Base-by-base conservation (phyloP, 225 moss, liverwort and hornwort genomes). In the Asterella californica region DNA sequence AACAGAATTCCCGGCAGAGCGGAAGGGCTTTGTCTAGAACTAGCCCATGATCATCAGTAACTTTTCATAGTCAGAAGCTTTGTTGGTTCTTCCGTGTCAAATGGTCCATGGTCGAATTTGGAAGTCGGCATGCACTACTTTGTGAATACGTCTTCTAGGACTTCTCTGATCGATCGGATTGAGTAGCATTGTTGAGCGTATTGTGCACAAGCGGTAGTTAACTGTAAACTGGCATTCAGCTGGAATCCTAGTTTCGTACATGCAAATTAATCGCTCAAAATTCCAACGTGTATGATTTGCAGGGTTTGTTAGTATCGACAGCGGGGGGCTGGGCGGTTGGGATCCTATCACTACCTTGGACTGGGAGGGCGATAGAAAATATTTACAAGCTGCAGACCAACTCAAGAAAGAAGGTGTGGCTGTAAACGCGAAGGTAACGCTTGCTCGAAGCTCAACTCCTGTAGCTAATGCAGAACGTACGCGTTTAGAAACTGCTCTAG, bases 241-340 rank as follows among this genome's bases (percentile, higher is more conserved):
- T 54, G 14, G 12, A 54, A 30, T 65, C 0, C 30, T 29, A 6
- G 32, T 5, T 30, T 12, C n/a, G 33, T 12, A 65, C 22, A 30
- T 65, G 15, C 10, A 22, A 14, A 9, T 7, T 6, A 27, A 11
- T 30, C 0, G 32, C 64, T 65, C 32, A 14, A 30, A 32, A 65
- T 10, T 30, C 30, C 30, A 6, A 6, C 2, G 67, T 3, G 5
- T 17, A 19, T 37, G 36, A 2, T 29, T 32, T n/a, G 55, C 75
- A 75, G 75, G 54, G 17, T 75, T 54, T 21, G 12, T 75, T 53
- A 76, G 59, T 22, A 57, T 59, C 33, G 33, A 76, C n/a, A 59
- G 57, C 38, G 76, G 76, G 8, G 57, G 57, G 9, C 2, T 2
- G 2, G 55, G 12, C 5, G 54, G 33, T 12, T 21, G 14, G 54